Base-by-base conservation (phyloP, 108 stramenopile genomes). In the Nitzschia sp. region DNA sequence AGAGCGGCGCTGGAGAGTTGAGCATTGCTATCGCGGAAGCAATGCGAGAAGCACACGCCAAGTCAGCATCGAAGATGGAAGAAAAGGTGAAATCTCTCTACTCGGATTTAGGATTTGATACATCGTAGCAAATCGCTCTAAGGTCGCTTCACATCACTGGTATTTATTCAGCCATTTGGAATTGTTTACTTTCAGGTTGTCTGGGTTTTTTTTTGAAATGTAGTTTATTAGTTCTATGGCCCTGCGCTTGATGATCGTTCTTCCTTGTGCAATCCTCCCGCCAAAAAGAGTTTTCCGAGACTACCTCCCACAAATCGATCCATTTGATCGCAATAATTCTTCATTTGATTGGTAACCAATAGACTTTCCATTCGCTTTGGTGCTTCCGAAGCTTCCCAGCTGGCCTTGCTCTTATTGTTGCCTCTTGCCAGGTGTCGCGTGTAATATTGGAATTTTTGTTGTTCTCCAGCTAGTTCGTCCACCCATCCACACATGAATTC, bases 401-500 rank as follows among this genome's bases (percentile, higher is more conserved):
- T 65, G 46, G 28, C 81, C 71, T 41, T 77, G 59, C 61, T 80
- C 80, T 60, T 85, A 74, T 76, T 81, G 76, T 57, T 72, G 56
- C 73, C 76, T 8, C 79, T 69, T 29, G 84, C 76, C 16, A 92
- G 48, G 35, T 81, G 79, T 38, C 92, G 76, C 44, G 88, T 82
- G 68, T 87, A 93, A 68, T 85, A 84, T 77, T 91, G 91, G 62
- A 91, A 91, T 76, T 93, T 94, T 58, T 80, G 72, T 70, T 97
- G 96, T 71, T 97, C 94, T 17, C 77, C 82, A 5, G 95, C 83
- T 55, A 98, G 75, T 58, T 98, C 97, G 73, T 98, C 97, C 22
- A 98, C 95, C 96, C 96, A 96, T 45, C 81, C 85, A 69, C 91
- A 89, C 53, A 98, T 67, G 74, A 91, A 94, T 80, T 97, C 96